Percentiles rank a stretch among this genome's conserved stretches.
phyloP scores from a whole-genome alignment of 192 early-diverging fungal genomes.

The Pecoramyces ruminantium region DNA sequence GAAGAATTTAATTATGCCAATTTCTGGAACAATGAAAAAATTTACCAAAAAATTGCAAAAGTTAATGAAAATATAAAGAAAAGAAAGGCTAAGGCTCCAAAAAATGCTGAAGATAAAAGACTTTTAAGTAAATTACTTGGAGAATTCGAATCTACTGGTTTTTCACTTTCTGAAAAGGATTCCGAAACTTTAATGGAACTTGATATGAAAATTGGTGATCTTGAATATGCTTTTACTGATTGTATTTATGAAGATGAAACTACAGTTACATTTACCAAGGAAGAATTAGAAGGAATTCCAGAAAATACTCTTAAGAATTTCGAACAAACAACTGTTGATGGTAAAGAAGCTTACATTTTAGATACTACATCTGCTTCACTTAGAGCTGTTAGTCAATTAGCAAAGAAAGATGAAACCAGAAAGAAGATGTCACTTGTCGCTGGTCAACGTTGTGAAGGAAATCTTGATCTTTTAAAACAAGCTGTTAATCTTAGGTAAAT shows the following conservation, averaged over 20 bases:
- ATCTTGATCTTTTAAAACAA: conserved; percentile 38
- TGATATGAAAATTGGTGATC: conserved; percentile 15
- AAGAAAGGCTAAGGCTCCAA: not conserved
- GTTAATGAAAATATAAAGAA: not conserved
- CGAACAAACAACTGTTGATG: conserved; percentile 32
- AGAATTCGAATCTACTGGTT: conserved; percentile 50
- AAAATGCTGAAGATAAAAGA: conserved; percentile 33
- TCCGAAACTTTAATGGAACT: conserved; percentile 41
- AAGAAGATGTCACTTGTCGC: conserved; percentile 22
- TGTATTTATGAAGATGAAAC: conserved; percentile 6
- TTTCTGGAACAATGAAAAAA: not conserved
- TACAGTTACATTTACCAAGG: conserved; percentile 25
- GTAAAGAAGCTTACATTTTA: conserved; percentile 29
- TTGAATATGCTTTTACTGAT: not conserved
- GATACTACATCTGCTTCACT: not conserved
- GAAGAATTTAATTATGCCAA: not conserved
- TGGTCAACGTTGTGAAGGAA: conserved; percentile 37
- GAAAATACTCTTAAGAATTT: conserved; percentile 45
- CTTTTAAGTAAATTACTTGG: conserved; percentile 46
- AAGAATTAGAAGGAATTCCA: conserved; percentile 56
- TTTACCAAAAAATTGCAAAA: not conserved
- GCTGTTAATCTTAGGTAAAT: conserved; percentile 5
- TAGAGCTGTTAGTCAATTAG: not conserved
- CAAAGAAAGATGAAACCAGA: conserved; percentile 14
- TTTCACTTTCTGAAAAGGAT: conserved; percentile 37